Evolutionary conservation across 2,329 filamentous ascomycete genomes (phyloP), one percentile per base, ranked within the genome.

Genomic region (Trichophyton simii): DNA sequence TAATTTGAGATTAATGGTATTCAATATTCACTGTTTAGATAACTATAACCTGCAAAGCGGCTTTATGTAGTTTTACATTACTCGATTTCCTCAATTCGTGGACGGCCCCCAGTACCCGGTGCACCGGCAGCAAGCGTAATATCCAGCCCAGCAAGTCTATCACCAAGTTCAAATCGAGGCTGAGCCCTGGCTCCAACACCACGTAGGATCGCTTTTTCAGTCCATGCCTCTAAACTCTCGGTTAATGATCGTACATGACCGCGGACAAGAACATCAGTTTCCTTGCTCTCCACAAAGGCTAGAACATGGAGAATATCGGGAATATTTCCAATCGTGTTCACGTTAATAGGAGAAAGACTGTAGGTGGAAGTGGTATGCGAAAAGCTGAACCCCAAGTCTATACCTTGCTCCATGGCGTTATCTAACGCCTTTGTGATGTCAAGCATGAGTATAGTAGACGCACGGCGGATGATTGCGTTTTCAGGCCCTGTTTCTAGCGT

Each of bases 21-120:
- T 44, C n/a, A n/a, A 44, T 15, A 41, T 41, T 41, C 9, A 41
- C 15, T 11, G 11, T 41, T 28, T 6, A 28, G 4, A 28, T 28
- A 6, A 28, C 11, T 44, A 44, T 44, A 6, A 2, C 2, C 15
- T 18, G 13, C 2, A 44, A 44, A 18, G n/a, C 3, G 5, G 41
- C 41, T 2, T 44, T 18, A 15, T n/a, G 15, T 18, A 3, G 41
- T 18, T 44, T 44, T 44, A 20, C 20, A n/a, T 18, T 66, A 76
- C 62, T 77, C 75, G 64, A 77, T 75, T 65, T 77, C 75, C 60
- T 77, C 73, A 59, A 77, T 77, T 25, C 69, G 68, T 1, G 73
- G 73, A 18, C 67, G 65, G 22, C 66, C 63, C 20, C 63, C 59
- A 57, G 59, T 62, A 28, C 55, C 63, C 3, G 52, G 15, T n/a